Base-by-base conservation (phyloP, 2,329 filamentous ascomycete genomes). In the Periconia digitata region DNA sequence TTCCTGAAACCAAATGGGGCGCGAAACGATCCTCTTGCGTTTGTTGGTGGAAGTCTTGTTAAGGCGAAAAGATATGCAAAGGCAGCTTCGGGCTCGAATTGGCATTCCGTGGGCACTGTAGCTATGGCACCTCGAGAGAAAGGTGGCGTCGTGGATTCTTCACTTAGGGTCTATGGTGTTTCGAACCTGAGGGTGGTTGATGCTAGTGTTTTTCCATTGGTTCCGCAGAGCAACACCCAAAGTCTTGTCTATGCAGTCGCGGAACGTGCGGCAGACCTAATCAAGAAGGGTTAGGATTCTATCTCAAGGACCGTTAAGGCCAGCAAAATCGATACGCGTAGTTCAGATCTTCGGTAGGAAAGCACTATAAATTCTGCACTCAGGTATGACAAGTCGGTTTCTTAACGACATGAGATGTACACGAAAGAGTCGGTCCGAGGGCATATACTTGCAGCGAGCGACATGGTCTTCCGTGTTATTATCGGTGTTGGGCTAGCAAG, bases 1-100 rank as follows among this genome's bases (percentile, higher is more conserved):
- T 51, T 71, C 3, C 52, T 76, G 6, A 73, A 71, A 43, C 51
- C 55, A 1, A 52, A 58, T 29, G 64, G 62, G 2, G 40, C 44
- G 17, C 64, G 60, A 7, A 50, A 43, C 39, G 43, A 54, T 24
- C 39, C 46, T 5, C 16, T 18, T 2, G 40, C 49, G 12, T 50
- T 54, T 27, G 6, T 55, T 17, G 22, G 50, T 18, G 37, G 45
- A 17, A 49, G 54, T 49, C 39, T 63, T 2, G 51, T 56, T 1
- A 47, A 48, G 21, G 59, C 56, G 13, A 58, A 58, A 35, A 40
- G 50, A 20, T 49, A 43, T n/a, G 49, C 51, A 8, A 50, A 49
- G 36, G 15, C 46, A 7, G 43, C 37, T 8, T 43, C 34, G 12
- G 18, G 36, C 2, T 55, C 54, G 8, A 59, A 62, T 38, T 63